These are phyloP conservation scores for Amanita thiersii DNA, from an alignment of 768 basidiomycete species.

Conservation along the genomic window DNA sequence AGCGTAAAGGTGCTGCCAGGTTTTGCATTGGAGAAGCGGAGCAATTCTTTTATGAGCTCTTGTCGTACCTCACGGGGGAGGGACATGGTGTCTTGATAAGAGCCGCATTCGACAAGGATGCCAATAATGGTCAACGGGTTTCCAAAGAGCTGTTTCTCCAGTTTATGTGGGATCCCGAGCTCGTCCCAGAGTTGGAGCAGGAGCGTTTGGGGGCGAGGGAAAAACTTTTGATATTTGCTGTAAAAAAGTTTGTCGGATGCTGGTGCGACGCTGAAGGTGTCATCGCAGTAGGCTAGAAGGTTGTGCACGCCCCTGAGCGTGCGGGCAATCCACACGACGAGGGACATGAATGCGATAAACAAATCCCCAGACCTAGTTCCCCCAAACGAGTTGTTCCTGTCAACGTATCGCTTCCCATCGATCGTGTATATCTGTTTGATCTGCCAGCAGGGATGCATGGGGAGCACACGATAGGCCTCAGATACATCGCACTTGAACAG, in stretches of 20 bases:
- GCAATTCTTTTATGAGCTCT: too few species aligned
- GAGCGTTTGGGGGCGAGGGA: slow-evolving; percentile 22
- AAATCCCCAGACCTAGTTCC: slow-evolving; percentile 12
- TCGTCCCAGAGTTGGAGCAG: slow-evolving; percentile 31
- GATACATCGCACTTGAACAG: slow-evolving; percentile 29
- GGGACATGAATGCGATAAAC: slow-evolving; percentile 21
- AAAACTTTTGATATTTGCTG: slow-evolving; percentile 17
- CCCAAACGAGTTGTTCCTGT: slow-evolving; percentile 19
- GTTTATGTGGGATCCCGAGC: slow-evolving; percentile 29
- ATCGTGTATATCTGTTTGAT: slow-evolving; percentile 26
- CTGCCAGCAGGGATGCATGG: slow-evolving; percentile 31
- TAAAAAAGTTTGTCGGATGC: slow-evolving; percentile 17
- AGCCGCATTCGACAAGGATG: slow-evolving; percentile 28
- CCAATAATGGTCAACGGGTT: slow-evolving; percentile 27
- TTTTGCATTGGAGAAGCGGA: too few species aligned
- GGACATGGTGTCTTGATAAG: too few species aligned
- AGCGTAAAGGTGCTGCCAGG: too few species aligned
- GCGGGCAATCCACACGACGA: slow-evolving; percentile 28
- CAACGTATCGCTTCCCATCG: slow-evolving; percentile 15
- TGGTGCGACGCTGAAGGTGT: slow-evolving; percentile 18
- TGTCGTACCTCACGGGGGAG: too few species aligned
- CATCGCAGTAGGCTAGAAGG: slow-evolving; percentile 25
- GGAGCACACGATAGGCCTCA: slow-evolving; percentile 26
- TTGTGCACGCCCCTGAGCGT: slow-evolving; percentile 11
- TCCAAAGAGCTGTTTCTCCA: slow-evolving; percentile 29